A percentile compares a stretch with the other conserved stretches of the same genome.
Conservation (phyloP, 129 eudicot species). For the sunflower (Helianthus annuus) region DNA sequence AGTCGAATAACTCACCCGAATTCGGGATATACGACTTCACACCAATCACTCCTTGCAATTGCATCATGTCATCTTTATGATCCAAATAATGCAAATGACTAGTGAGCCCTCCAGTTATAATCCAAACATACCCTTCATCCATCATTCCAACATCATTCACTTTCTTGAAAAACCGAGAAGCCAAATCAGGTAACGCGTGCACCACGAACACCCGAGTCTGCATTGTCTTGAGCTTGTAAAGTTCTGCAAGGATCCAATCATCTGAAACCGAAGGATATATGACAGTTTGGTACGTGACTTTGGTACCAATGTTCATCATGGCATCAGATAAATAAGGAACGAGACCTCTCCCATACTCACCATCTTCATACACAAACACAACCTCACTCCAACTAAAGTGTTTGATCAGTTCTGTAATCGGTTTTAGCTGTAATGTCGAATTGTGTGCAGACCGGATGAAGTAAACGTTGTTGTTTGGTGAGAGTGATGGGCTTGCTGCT, state of each 20-base stretch:
- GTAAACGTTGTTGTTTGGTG: not conserved
- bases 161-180: not conserved
- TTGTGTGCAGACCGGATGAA: not conserved
- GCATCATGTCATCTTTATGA: constrained; percentile 1
- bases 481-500: constrained; percentile 9
- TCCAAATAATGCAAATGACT: not conserved
- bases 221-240: constrained; percentile 14
- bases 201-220: constrained; percentile 19
- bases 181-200: not conserved
- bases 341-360: constrained; percentile 11
- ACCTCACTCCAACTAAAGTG: constrained; percentile 5
- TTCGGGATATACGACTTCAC: constrained; percentile 2
- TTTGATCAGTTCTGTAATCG: not conserved
- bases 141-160: constrained; percentile 8
- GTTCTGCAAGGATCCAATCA: constrained; percentile 2
- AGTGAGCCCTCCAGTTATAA: constrained; percentile 1
- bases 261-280: constrained; percentile 1
- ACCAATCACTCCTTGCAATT: constrained; percentile 2
- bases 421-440: not conserved
- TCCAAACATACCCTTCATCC: constrained; percentile 15
- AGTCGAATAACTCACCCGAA: not conserved
- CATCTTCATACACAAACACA: constrained; percentile 8
- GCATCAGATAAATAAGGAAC: constrained; percentile 29
- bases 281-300: not conserved
- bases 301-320: constrained; percentile 2